phyloP scores from a whole-genome alignment of 371 early-diverging fungal species.

The Homolaphlyctis polyrhiza region DNA sequence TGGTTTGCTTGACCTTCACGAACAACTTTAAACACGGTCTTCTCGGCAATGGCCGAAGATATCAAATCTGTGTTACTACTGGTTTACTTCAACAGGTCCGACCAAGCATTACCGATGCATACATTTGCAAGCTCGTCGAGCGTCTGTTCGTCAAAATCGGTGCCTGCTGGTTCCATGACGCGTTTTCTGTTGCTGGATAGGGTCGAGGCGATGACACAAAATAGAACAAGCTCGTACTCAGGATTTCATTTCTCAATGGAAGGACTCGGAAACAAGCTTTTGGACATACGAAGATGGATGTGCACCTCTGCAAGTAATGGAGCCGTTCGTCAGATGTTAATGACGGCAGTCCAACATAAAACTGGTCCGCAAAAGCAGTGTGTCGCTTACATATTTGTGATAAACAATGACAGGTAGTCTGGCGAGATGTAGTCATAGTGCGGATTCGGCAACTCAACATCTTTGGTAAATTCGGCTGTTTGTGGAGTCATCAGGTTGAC shows the following conservation, averaged over 20 bases:
- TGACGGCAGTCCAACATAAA: not conserved
- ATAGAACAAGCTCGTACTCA: too few species aligned
- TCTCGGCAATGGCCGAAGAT: too few species aligned
- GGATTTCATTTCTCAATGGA: constrained; percentile 20
- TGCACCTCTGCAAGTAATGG: constrained; percentile 58
- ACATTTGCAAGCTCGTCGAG: too few species aligned
- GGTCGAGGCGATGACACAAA: too few species aligned
- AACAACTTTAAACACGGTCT: not conserved
- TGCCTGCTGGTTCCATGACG: too few species aligned
- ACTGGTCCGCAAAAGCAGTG: not conserved
- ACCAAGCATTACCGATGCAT: too few species aligned
- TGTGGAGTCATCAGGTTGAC: too few species aligned
- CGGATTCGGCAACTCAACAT: constrained; percentile 76
- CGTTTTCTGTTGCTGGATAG: too few species aligned
- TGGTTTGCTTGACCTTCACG: not conserved
- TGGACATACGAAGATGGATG: constrained; percentile 72
- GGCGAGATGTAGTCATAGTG: constrained; percentile 88
- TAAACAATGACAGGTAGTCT: constrained; percentile 79
- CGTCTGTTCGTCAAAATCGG: too few species aligned
- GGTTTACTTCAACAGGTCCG: too few species aligned
- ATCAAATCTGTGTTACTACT: too few species aligned
- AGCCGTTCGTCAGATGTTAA: too few species aligned
- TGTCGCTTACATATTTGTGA: constrained; percentile 76
- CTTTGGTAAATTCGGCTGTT: constrained; percentile 64
- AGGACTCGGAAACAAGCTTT: constrained; percentile 73